phyloP scores from a whole-genome alignment of 176 grass and related monocot genomes.

The Pontederia paniculata region DNA sequence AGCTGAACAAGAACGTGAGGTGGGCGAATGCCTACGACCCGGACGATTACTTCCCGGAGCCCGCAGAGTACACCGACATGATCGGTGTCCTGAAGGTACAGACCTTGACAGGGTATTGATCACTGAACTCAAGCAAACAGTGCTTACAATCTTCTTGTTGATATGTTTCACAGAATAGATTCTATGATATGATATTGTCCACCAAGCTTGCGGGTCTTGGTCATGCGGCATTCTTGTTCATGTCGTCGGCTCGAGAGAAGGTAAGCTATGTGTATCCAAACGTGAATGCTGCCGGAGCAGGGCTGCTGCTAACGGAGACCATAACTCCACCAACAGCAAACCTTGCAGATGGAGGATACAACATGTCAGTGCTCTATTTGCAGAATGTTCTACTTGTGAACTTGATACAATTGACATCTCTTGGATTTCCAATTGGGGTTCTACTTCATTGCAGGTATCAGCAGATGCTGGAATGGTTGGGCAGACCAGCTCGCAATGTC shows the following conservation, averaged over 20 bases:
- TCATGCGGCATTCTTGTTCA: conserved; percentile 85
- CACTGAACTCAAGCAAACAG: neutral
- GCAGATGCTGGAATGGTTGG: conserved; percentile 73
- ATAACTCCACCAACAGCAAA: conserved; percentile 43
- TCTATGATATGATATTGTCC: conserved; percentile 74
- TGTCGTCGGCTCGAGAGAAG: conserved; percentile 75
- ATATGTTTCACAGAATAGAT: conserved; percentile 42
- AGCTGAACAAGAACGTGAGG: conserved; percentile 89
- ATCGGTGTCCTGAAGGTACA: conserved; percentile 69
- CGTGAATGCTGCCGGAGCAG: conserved; percentile 62
- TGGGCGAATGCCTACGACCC: conserved; percentile 66
- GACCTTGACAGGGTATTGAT: conserved; percentile 1
- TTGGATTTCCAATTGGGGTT: neutral
- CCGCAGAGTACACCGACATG: conserved; percentile 73
- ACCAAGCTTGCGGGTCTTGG: conserved; percentile 60
- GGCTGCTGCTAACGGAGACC: conserved; percentile 60
- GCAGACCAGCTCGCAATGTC: conserved; percentile 45
- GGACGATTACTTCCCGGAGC: conserved; percentile 57
- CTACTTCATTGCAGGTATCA: conserved; percentile 40
- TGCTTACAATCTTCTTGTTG: neutral
- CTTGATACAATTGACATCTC: neutral
- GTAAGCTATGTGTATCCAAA: conserved; percentile 78
- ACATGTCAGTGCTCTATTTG: conserved; percentile 44
- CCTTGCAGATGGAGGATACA: conserved; percentile 55
- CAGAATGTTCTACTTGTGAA: neutral